phyloP scores from a whole-genome alignment of 2,329 filamentous ascomycete species.

The Fusarium setosum region DNA sequence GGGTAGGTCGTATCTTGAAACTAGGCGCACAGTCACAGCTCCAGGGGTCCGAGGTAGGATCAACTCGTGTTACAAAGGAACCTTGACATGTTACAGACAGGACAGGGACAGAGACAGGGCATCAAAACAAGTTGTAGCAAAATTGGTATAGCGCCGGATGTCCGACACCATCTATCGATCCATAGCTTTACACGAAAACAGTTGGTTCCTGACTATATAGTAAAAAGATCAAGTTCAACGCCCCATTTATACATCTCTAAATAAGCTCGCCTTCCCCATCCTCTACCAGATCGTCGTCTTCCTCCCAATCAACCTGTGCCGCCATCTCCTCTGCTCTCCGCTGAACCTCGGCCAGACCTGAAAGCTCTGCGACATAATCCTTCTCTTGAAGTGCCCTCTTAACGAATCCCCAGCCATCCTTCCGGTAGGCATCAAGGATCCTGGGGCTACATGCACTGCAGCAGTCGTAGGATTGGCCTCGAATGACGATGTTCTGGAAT shows the following conservation, averaged over 20 bases:
- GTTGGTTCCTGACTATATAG: too few species aligned
- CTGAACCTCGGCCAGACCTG: conserved; percentile 79
- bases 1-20: neutral
- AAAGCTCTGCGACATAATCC: conserved; percentile 82
- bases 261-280: conserved; percentile 28
- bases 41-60: neutral
- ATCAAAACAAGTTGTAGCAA: conserved; percentile 12
- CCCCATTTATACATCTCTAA: conserved; percentile 5
- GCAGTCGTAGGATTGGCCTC: conserved; percentile 80
- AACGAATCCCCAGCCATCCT: conserved; percentile 81
- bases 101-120: neutral
- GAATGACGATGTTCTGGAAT: conserved; percentile 80
- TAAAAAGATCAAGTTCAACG: too few species aligned
- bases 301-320: conserved; percentile 70
- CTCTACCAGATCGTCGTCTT: conserved; percentile 60
- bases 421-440: conserved; percentile 75
- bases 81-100: neutral
- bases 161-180: conserved; percentile 4
- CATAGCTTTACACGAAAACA: conserved; percentile 1
- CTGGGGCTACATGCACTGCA: conserved; percentile 83
- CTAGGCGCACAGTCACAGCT: neutral
- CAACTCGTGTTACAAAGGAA: neutral
- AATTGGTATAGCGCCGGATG: neutral
- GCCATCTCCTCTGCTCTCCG: conserved; percentile 64
- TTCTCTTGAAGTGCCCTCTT: conserved; percentile 79